Conservation (phyloP, 768 basidiomycete species). For the Amanita polypyramis region DNA sequence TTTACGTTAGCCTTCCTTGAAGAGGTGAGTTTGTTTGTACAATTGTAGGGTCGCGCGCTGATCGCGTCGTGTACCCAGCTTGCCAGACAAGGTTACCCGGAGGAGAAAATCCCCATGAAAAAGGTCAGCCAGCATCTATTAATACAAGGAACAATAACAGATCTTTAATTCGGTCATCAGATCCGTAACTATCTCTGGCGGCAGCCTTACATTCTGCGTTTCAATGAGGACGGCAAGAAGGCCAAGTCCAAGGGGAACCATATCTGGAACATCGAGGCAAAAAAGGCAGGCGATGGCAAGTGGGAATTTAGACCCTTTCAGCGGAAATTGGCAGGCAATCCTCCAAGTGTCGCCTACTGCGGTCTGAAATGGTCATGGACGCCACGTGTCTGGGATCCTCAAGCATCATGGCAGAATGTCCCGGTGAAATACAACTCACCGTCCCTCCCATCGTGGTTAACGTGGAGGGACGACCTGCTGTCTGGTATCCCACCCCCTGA, state of each 20-base stretch:
- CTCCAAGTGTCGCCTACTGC: slow-evolving; percentile 73
- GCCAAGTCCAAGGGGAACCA: slow-evolving; percentile 99
- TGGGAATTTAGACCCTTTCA: slow-evolving; percentile 89
- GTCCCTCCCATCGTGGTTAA: slow-evolving; percentile 74
- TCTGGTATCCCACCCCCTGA: slow-evolving; percentile 73
- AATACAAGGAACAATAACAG: slow-evolving; percentile 9
- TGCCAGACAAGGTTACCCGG: slow-evolving; percentile 75
- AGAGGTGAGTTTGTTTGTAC: slow-evolving; percentile 42
- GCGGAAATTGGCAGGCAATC: slow-evolving; percentile 77
- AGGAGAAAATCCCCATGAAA: slow-evolving; percentile 94
- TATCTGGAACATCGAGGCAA: slow-evolving; percentile 98
- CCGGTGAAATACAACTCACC: slow-evolving; percentile 77
- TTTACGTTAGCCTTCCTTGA: slow-evolving; percentile 96
- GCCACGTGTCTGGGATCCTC: slow-evolving; percentile 95
- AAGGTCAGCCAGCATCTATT: slow-evolving; percentile 55
- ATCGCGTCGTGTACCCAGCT: slow-evolving; percentile 34
- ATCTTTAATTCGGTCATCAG: slow-evolving; percentile 25
- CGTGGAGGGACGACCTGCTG: slow-evolving; percentile 78
- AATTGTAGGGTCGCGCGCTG: neutral
- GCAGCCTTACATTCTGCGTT: slow-evolving; percentile 87
- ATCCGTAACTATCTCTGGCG: slow-evolving; percentile 95
- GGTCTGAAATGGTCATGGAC: slow-evolving; percentile 83
- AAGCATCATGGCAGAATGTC: slow-evolving; percentile 73
- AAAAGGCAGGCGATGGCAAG: slow-evolving; percentile 58
- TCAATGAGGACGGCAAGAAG: slow-evolving; percentile 99